Evolutionary conservation across 2,329 filamentous ascomycete genomes (phyloP).

Genomic region (Cadophora sp.): DNA sequence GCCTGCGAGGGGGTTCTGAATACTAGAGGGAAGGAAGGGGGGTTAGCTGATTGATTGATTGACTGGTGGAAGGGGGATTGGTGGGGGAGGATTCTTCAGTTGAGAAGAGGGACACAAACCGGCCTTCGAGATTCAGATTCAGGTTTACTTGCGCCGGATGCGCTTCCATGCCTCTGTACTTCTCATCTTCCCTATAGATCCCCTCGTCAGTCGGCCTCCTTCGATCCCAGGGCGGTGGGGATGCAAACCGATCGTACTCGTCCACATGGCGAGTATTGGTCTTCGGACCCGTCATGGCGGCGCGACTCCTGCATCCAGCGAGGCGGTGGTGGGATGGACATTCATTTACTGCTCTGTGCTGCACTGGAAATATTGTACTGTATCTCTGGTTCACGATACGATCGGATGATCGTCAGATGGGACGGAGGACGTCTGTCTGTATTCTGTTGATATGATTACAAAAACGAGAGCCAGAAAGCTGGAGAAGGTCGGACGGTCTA

Average conservation of each 20-base stretch:
- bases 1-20: conserved; percentile 62
- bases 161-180: conserved; percentile 7
- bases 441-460: background rate
- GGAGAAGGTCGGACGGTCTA: background rate
- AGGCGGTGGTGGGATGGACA: background rate
- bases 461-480: background rate
- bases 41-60: conserved; percentile 16
- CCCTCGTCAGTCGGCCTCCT: conserved; percentile 5
- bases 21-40: conserved; percentile 46
- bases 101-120: conserved; percentile 28
- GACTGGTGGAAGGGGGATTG: background rate
- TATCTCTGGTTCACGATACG: too few relatives aligned
- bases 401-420: background rate
- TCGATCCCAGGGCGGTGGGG: background rate
- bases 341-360: background rate
- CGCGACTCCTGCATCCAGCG: conserved; percentile 10
- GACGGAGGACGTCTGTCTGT: background rate
- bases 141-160: conserved; percentile 32
- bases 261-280: conserved; percentile 10
- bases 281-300: conserved; percentile 8
- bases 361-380: too few relatives aligned
- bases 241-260: conserved; percentile 6
- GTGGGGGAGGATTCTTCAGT: background rate
- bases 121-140: conserved; percentile 36
- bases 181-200: conserved; percentile 6